Evolutionary conservation across 805 yeast genomes (phyloP), one percentile per base, ranked within the genome.

Genomic region (Dipodascus albidus): DNA sequence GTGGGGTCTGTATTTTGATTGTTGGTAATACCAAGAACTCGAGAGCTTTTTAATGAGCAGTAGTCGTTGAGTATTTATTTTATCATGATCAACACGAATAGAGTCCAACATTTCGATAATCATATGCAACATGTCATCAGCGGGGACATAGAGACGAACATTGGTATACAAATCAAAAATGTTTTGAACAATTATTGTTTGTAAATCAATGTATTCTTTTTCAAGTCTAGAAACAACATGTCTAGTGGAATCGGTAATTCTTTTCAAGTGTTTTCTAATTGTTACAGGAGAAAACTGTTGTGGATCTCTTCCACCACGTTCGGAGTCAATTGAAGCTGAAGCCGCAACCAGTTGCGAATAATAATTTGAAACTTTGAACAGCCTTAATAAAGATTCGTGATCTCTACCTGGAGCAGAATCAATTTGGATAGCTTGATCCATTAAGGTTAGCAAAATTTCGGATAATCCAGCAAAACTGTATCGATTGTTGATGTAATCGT

Each of bases 151-250:
- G 0, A 62, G 62, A 55, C 70, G 68, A 50, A 81, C 68, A 2
- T 74, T 66, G 27, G 67, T 72, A 47, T 81, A 61, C 63, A 82
- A 78, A 23, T 78, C 67, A 60, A 82, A 87, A 54, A 82, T 68
- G 23, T 77, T 74, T 53, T 83, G 85, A 55, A 85, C 64, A 23
- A 86, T 65, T 31, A 77, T 67, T n/a, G 79, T 69, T 65, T 85
- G 93, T 15, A 58, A 35, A 9, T 55, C 59, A 4, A 55, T 53
- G 21, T 53, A 49, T n/a, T 42, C 50, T 11, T 24, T 24, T 11
- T 57, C 61, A n/a, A 38, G 53, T n/a, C 49, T 41, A n/a, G 23
- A 22, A 11, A 51, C 50, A 21, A 55, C n/a, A 14, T 24, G 44
- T 48, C 53, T 55, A 23, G 53, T 50, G 1, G 55, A 52, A 14